These are phyloP conservation scores for Aegilops bicornis DNA, from an alignment of 176 grass and related monocot genomes.

Conservation along the genomic window DNA sequence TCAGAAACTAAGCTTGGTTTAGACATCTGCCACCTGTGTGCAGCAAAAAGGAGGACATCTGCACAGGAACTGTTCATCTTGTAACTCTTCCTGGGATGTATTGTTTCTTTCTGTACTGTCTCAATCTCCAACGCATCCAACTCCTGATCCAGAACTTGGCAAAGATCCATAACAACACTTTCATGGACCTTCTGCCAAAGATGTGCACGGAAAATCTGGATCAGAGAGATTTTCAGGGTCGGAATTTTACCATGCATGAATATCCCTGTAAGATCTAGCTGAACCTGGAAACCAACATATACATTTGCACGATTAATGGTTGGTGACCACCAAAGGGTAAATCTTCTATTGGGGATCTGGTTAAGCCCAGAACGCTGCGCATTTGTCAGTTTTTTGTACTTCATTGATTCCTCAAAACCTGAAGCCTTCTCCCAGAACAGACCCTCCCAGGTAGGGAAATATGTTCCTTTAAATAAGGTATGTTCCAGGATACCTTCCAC, in stretches of 20 bases:
- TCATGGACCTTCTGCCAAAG: constrained; percentile 99
- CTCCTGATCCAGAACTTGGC: constrained; percentile 96
- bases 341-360: constrained; percentile 95
- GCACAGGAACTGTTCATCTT: constrained; percentile 99
- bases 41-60: constrained; percentile 93
- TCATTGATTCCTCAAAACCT: constrained; percentile 98
- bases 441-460: constrained; percentile 99
- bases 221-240: constrained; percentile 91
- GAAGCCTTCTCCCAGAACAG: constrained; percentile 97
- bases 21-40: constrained; percentile 96
- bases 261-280: constrained; percentile 80
- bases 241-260: constrained; percentile 99
- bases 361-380: constrained; percentile 91
- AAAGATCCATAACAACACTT: constrained; percentile 99
- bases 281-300: constrained; percentile 92
- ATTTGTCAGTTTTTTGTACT: constrained; percentile 98
- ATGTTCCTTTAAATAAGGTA: constrained; percentile 98
- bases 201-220: constrained; percentile 98
- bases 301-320: constrained; percentile 94
- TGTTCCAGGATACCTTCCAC: constrained; percentile 96
- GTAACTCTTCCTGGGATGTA: constrained; percentile 98
- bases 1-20: constrained; percentile 95
- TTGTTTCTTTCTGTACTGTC: constrained; percentile 97
- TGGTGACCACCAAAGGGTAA: constrained; percentile 95
- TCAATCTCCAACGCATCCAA: constrained; percentile 95